Evolutionary conservation across 371 early-diverging fungal genomes (phyloP), one percentile per base, ranked within the genome.

Genomic region (Mucor sp.): DNA sequence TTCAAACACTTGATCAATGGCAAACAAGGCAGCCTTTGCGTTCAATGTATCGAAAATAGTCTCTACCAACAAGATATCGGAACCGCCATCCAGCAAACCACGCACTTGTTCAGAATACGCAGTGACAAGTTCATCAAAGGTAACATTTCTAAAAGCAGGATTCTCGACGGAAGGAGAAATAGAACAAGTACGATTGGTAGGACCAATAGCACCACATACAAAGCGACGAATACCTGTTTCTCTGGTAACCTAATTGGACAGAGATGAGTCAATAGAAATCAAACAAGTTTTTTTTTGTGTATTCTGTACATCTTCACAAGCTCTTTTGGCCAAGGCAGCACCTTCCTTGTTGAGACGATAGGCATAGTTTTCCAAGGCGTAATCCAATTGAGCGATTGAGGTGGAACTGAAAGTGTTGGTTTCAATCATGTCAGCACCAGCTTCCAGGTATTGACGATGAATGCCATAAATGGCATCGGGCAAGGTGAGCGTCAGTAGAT

Each of bases 1-100:
- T 30, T 92, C 93, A 66, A 95, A 90, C 41, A 93, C 86, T 6
- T 86, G 56, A 75, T 96, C 95, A 72, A 96, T 92, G 14, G 97
- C 97, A 79, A 84, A 96, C 21, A 96, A 74, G 4, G 95, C 97
- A 1, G 96, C 96, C 75, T 97, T 97, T 60, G 95, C 94, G 70
- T 97, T 97, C 28, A 96, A 78, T 23, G 97, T 97, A 81, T 97
- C 97, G 67, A 97, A 97, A 76, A 96, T 94, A 28, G 97, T 97
- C 76, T 97, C 97, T 0, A 97, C 94, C 71, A 97, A 79, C 19
- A 97, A 76, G 60, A 95, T 88, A 75, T 97, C 97, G 3, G 93
- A 78, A 6, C 97, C 97, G 69, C 97, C 97, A 72, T 96, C 97
- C 70, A 97, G 81, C 19, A 97, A 84, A 66, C 96, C 97, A 60